phyloP scores from a whole-genome alignment of 1,284 basidiomycete species.

The Malassezia slooffiae region DNA sequence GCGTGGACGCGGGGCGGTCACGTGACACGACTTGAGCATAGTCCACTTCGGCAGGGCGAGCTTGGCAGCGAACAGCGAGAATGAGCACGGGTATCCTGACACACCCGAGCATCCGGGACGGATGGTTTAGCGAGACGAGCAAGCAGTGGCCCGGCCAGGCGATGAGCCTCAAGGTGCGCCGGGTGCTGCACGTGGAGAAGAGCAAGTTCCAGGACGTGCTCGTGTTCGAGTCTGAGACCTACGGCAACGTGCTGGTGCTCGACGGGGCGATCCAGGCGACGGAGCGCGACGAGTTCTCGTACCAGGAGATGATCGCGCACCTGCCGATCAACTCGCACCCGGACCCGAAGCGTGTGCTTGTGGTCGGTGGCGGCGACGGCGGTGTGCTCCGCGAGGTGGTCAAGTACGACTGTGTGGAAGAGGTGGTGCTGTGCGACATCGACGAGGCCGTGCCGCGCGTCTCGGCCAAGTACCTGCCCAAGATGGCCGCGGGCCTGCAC shows the following conservation, averaged over 20 bases:
- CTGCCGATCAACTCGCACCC: conserved; percentile 89
- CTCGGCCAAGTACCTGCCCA: conserved; percentile 81
- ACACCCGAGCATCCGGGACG: conserved; percentile 56
- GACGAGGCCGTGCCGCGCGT: conserved; percentile 96
- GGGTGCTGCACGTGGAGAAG: conserved; percentile 87
- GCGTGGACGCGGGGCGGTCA: too few species aligned
- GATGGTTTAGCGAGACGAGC: conserved; percentile 95
- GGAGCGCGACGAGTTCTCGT: conserved; percentile 97
- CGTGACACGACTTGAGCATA: too few species aligned
- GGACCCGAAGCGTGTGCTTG: conserved; percentile 86
- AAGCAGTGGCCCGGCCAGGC: conserved; percentile 79
- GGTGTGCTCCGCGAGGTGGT: conserved; percentile 86
- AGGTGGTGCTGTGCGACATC: conserved; percentile 93
- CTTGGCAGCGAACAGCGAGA: neutral
- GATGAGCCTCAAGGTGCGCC: conserved; percentile 58
- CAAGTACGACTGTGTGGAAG: conserved; percentile 81
- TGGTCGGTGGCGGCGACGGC: conserved; percentile 76
- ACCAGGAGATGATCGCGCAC: conserved; percentile 99
- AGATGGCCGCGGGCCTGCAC: conserved; percentile 77
- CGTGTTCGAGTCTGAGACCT: conserved; percentile 69
- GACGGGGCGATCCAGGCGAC: conserved; percentile 95
- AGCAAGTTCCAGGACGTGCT: conserved; percentile 87
- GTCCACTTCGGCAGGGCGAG: too few species aligned
- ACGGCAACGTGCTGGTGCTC: conserved; percentile 88
- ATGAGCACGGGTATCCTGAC: conserved; percentile 30